phyloP scores from a whole-genome alignment of 2,329 filamentous ascomycete species.

The Fusarium fracticaudum region DNA sequence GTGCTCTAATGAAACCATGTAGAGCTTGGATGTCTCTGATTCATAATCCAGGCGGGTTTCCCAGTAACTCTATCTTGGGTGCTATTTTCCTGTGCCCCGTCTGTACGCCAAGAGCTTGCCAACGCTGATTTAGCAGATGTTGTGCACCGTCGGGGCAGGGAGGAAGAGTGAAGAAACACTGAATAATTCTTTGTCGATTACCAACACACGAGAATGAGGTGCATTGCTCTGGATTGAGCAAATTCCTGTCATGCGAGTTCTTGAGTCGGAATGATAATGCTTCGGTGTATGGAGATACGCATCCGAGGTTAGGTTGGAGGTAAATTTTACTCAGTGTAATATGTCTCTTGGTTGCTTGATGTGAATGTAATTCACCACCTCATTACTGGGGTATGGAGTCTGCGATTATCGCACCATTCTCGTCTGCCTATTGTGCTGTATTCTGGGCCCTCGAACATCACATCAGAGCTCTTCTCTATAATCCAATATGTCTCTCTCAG shows the following conservation, averaged over 20 bases:
- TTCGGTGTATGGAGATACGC: background rate
- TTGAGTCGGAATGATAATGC: background rate
- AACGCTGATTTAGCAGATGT: background rate
- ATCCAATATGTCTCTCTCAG: background rate
- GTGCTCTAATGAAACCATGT: background rate
- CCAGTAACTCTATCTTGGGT: background rate
- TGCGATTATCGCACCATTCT: fast-evolving
- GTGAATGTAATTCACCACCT: background rate
- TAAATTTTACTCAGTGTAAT: background rate
- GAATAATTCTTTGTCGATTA: background rate
- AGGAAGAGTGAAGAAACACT: too few relatives aligned
- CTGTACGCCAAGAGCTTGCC: background rate
- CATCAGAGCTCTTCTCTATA: background rate
- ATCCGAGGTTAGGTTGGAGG: background rate
- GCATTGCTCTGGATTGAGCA: background rate
- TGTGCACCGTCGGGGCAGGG: background rate
- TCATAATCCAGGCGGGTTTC: background rate
- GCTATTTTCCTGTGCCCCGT: background rate
- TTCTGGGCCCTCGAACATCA: fast-evolving
- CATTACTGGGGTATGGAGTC: fast-evolving
- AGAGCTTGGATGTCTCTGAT: background rate
- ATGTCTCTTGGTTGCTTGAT: background rate
- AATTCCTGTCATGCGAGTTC: background rate
- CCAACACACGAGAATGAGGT: background rate
- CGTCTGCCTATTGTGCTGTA: background rate